A percentile compares a stretch with the other conserved stretches of the same genome.
These are phyloP conservation scores for Castanea crenata DNA, from an alignment of 306 rosid species.

Conservation along the genomic window DNA sequence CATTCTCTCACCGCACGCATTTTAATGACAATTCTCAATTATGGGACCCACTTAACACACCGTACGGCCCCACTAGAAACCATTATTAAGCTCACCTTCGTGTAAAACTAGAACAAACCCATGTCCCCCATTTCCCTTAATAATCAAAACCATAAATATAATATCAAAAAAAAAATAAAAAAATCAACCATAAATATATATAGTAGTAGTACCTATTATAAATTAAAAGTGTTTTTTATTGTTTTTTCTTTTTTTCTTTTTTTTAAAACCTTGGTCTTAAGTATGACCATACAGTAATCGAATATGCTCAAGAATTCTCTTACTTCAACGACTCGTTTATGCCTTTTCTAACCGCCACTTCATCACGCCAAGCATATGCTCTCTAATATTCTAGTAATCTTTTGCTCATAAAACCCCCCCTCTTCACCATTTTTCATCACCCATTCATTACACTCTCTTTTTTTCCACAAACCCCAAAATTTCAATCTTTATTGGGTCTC, in stretches of 20 bases:
- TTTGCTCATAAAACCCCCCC: conserved; percentile 33
- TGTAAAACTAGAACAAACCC: neutral
- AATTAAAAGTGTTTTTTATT: neutral
- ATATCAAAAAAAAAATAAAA: too few relatives aligned
- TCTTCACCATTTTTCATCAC: conserved; percentile 6
- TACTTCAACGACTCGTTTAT: conserved; percentile 45
- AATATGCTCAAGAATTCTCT: conserved; percentile 65
- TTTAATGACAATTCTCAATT: neutral
- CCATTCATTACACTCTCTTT: neutral
- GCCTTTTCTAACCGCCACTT: conserved; percentile 46
- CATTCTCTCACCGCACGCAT: conserved; percentile 6
- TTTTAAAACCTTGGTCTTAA: conserved; percentile 27
- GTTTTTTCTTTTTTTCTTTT: neutral
- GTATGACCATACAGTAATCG: conserved; percentile 40
- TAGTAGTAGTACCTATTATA: neutral
- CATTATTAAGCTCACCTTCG: neutral
- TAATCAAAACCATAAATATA: neutral
- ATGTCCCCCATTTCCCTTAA: neutral
- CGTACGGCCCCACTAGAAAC: neutral
- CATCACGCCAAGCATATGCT: conserved; percentile 85
- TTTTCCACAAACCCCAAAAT: neutral
- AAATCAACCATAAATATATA: neutral
- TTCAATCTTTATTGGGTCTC: neutral
- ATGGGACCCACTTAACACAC: neutral
- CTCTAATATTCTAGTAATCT: conserved; percentile 56